Evolutionary conservation across 177 flowering plant species (phyloP).

Genomic region (Vitis hybrid): DNA sequence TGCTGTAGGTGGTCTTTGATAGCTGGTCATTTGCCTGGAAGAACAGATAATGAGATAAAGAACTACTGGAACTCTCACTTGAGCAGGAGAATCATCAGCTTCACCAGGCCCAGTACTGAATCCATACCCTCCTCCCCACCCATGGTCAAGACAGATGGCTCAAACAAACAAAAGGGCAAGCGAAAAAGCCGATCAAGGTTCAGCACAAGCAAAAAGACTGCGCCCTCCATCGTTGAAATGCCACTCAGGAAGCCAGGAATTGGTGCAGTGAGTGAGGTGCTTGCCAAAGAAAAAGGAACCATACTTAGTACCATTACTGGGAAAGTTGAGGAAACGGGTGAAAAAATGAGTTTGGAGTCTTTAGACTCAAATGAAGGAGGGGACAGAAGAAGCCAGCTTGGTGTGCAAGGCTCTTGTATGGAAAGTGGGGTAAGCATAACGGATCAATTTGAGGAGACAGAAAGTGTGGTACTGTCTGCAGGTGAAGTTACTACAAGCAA

Average conservation of each 20-base stretch:
- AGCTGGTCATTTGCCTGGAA: constrained; percentile 45
- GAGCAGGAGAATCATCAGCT: constrained; percentile 33
- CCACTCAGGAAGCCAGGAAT: no score
- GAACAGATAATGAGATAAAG: constrained; percentile 52
- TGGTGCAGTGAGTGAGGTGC: no score
- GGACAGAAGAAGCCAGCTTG: no score
- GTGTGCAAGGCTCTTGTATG: no score
- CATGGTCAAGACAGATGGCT: constrained; percentile 7
- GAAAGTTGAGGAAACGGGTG: neutral
- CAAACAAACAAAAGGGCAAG: constrained; percentile 21
- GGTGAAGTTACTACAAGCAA: neutral
- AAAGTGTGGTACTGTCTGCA: neutral
- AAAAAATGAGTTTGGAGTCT: neutral
- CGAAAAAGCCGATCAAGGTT: constrained; percentile 22
- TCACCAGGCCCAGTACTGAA: constrained; percentile 15
- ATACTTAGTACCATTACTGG: neutral
- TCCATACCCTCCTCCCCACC: constrained; percentile 5
- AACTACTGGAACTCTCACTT: constrained; percentile 53
- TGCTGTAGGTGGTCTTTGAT: constrained; percentile 46
- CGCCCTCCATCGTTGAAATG: no score
- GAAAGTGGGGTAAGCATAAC: neutral
- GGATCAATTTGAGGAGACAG: neutral
- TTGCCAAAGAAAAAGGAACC: no score
- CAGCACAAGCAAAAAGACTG: constrained; percentile 21
- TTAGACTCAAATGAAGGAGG: no score